Percentiles rank a stretch among this genome's conserved stretches.
Evolutionary conservation across 108 stramenopile species (phyloP).

Genomic region (Mayamaea pseudoterrestris): DNA sequence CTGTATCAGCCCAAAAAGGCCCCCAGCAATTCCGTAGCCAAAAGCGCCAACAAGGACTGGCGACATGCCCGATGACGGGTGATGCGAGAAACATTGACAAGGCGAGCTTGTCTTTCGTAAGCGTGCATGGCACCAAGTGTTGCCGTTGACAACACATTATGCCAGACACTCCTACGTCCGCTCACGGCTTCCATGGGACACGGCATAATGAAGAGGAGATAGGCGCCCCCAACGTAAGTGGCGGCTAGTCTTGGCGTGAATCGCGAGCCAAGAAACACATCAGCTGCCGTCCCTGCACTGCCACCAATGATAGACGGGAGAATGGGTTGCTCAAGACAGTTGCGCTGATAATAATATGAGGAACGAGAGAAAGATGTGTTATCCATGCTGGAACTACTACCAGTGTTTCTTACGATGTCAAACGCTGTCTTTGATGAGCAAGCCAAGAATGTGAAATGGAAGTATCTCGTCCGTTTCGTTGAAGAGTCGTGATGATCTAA

Average conservation of each 20-base stretch:
- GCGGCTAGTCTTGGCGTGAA: too few species aligned
- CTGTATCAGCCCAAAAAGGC: too few species aligned
- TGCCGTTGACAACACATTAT: slow-evolving; percentile 30
- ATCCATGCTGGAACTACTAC: too few species aligned
- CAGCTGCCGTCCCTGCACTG: too few species aligned
- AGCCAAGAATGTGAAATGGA: too few species aligned
- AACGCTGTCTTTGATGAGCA: too few species aligned
- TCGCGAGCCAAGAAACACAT: slow-evolving; percentile 9
- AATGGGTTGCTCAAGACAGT: slow-evolving; percentile 8
- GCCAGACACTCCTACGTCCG: slow-evolving; percentile 26
- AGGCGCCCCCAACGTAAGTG: slow-evolving; percentile 32
- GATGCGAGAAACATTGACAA: neutral
- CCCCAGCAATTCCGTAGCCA: too few species aligned
- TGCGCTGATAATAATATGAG: slow-evolving; percentile 12
- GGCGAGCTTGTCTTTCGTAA: neutral
- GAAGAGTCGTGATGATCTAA: too few species aligned
- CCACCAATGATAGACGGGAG: slow-evolving; percentile 4
- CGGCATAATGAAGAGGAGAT: slow-evolving; percentile 29
- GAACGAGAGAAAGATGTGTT: too few species aligned
- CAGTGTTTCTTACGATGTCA: too few species aligned
- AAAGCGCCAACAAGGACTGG: too few species aligned
- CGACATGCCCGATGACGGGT: neutral
- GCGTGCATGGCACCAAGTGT: slow-evolving; percentile 37
- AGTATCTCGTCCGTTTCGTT: too few species aligned
- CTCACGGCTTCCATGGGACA: slow-evolving; percentile 60